Evolutionary conservation across 2,329 filamentous ascomycete genomes (phyloP).

Genomic region (Cordyceps javanica): DNA sequence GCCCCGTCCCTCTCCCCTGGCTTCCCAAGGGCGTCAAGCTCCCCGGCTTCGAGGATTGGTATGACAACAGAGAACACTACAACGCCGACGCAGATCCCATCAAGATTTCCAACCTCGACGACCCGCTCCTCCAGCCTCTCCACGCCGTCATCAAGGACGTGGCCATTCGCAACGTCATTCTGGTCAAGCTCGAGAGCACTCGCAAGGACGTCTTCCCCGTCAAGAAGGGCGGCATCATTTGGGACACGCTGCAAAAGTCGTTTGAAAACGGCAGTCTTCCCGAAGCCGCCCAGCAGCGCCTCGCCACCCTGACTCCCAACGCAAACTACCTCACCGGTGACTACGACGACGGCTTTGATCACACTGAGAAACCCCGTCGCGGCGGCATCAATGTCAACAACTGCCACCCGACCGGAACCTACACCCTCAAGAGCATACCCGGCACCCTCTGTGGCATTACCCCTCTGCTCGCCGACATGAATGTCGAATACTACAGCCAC

Average conservation of each 20-base stretch:
- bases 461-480: slow-evolving; percentile 36
- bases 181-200: slow-evolving; percentile 40
- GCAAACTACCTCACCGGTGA: slow-evolving; percentile 31
- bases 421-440: slow-evolving; percentile 37
- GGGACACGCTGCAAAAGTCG: slow-evolving; percentile 27
- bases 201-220: slow-evolving; percentile 40
- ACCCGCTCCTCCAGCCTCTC: slow-evolving; percentile 24
- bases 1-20: slow-evolving; percentile 20
- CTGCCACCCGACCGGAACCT: slow-evolving; percentile 35
- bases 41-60: slow-evolving; percentile 25
- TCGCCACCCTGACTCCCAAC: slow-evolving; percentile 25
- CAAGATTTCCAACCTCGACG: slow-evolving; percentile 33
- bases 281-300: slow-evolving; percentile 21
- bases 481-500: slow-evolving; percentile 34
- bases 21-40: slow-evolving; percentile 19
- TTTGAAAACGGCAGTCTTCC: slow-evolving; percentile 28
- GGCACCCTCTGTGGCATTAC: slow-evolving; percentile 37
- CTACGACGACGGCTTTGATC: slow-evolving; percentile 28
- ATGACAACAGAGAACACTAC: slow-evolving; percentile 24
- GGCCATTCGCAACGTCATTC: slow-evolving; percentile 36
- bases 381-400: slow-evolving; percentile 37
- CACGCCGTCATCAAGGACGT: slow-evolving; percentile 22
- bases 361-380: slow-evolving; percentile 17
- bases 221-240: slow-evolving; percentile 34
- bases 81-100: slow-evolving; percentile 31